Base-by-base conservation (phyloP, 2,329 filamentous ascomycete genomes). In the Pseudogymnoascus sp. region DNA sequence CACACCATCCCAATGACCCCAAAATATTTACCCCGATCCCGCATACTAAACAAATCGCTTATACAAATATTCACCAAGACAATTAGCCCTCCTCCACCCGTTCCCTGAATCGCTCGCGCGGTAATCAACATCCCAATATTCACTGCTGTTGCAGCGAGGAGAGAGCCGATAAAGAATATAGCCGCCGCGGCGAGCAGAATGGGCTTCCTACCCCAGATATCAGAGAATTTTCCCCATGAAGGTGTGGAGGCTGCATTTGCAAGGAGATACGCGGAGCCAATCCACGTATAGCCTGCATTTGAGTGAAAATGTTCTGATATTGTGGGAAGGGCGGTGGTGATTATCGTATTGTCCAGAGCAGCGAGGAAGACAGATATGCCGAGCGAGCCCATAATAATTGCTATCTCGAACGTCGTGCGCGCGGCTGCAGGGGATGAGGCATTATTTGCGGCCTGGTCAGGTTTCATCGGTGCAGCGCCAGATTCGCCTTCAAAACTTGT, bases 121-220 rank as follows among this genome's bases (percentile, higher is more conserved):
- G 79, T 80, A 63, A 89, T 81, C 37, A 88, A 77, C 82, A 88
- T 87, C 28, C 80, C 77, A 68, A 88, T 83, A 66, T 79, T 84
- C 63, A 78, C 77, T 6, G 83, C 77, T 25, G 86, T 69, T 1
- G 79, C 86, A 40, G 83, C 83, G n/a, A 88, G 76, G 62, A 88
- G 73, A 36, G 83, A 86, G 23, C 84, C 85, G 14, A 85, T 72
- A 62, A 88, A 80, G 75, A 89, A 89, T 23, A 86, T 75, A 16
- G 80, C 74, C 64, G 87, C 86, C 16, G 84, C 84, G 2, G 81
- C 68, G 12, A 89, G 75, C 31, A 89, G 75, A 59, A 87, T 79
- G 11, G 81, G 81, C 68, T 88, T 89, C 42, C 87, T 78, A 2
- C 87, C 86, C 75, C 83, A 88, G 64, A 89, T 88, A 67, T 89